Conservation (phyloP, 2,329 filamentous ascomycete genomes). For the Rasamsonia emersonii region DNA sequence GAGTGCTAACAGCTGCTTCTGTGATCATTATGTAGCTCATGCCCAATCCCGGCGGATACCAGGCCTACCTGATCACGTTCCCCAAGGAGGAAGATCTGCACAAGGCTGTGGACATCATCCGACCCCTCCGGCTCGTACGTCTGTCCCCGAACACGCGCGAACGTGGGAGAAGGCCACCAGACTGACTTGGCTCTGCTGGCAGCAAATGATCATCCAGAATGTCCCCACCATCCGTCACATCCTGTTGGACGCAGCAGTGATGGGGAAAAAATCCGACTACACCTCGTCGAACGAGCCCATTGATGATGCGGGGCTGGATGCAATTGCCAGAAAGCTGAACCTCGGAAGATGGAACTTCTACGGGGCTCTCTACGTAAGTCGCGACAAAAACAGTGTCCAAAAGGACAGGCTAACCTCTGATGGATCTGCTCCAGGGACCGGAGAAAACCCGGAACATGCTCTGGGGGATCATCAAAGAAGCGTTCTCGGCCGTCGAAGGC, state of each 20-base stretch:
- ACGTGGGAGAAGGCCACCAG: no score
- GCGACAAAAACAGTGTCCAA: no score
- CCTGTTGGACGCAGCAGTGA: no score
- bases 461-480: conserved; percentile 33
- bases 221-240: conserved; percentile 43
- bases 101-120: conserved; percentile 30
- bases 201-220: conserved; percentile 39
- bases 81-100: conserved; percentile 42
- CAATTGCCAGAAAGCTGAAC: no score
- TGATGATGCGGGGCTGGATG: no score
- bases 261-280: no score
- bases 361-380: conserved; percentile 27
- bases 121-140: conserved; percentile 20
- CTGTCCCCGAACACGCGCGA: conserved; percentile 17
- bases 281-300: no score
- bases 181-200: no score
- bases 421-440: conserved; percentile 19
- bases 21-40: conserved; percentile 31
- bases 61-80: conserved; percentile 38
- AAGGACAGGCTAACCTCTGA: neutral
- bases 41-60: conserved; percentile 44
- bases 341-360: no score
- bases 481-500: conserved; percentile 36
- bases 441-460: conserved; percentile 22
- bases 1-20: conserved; percentile 38